Percentiles rank a stretch among this genome's conserved stretches.
Evolutionary conservation across 208 protist genomes (phyloP).

Genomic region (Trypanosomatidae sp.): DNA sequence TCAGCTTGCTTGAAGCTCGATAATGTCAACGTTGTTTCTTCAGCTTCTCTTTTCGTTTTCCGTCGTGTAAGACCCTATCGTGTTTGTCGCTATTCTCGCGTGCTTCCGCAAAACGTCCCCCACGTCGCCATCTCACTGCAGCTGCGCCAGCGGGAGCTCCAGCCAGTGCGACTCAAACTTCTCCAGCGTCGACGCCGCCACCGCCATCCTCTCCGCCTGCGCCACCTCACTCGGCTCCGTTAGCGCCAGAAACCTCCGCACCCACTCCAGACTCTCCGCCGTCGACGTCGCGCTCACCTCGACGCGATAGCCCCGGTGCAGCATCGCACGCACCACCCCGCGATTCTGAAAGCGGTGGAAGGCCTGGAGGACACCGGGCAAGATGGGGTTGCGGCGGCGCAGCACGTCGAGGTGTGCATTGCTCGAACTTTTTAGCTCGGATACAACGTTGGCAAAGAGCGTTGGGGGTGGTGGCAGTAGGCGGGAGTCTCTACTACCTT

Average conservation of each 20-base stretch:
- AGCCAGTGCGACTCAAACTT: conserved; percentile 64
- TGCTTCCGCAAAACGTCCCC: too few relatives aligned
- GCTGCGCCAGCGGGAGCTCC: conserved; percentile 37
- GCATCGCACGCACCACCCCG: conserved; percentile 54
- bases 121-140: not conserved
- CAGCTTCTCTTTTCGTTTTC: too few relatives aligned
- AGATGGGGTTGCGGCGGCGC: conserved; percentile 35
- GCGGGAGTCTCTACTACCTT: too few relatives aligned
- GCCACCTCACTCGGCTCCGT: not conserved
- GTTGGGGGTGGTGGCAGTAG: conserved; percentile 20
- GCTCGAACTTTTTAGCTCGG: conserved; percentile 4
- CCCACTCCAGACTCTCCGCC: conserved; percentile 6
- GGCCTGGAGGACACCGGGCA: conserved; percentile 45
- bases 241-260: conserved; percentile 7
- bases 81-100: too few relatives aligned
- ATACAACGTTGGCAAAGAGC: conserved; percentile 17
- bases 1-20: too few relatives aligned
- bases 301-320: conserved; percentile 54
- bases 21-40: too few relatives aligned
- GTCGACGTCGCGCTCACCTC: conserved; percentile 25
- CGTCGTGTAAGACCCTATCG: not conserved
- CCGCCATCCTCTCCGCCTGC: not conserved
- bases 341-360: conserved; percentile 66
- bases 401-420: conserved; percentile 25
- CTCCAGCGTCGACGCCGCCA: conserved; percentile 16